Evolutionary conservation across 208 protist genomes (phyloP).

Genomic region (Leishmania major): DNA sequence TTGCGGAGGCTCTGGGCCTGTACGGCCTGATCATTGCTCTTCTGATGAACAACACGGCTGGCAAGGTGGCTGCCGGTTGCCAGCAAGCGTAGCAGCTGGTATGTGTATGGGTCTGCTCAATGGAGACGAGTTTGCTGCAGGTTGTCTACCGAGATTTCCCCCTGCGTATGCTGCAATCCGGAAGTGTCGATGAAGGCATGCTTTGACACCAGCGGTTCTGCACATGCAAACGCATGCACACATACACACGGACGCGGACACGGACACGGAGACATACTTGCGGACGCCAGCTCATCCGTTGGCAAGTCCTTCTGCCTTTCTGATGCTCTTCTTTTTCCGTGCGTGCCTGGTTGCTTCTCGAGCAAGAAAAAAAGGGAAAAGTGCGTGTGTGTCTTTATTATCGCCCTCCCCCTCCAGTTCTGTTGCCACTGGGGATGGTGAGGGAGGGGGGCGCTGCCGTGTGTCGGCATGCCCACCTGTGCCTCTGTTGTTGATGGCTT

Average conservation of each 20-base stretch:
- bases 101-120: neutral
- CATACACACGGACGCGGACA: neutral
- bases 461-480: neutral
- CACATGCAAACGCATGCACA: neutral
- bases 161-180: neutral
- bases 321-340: neutral
- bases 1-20: constrained; percentile 98
- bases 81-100: neutral
- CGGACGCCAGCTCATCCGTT: neutral
- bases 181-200: neutral
- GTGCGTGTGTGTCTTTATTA: neutral
- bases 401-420: neutral
- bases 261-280: neutral
- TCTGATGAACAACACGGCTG: constrained; percentile 91
- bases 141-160: neutral
- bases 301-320: neutral
- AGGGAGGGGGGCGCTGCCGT: neutral
- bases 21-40: constrained; percentile 99
- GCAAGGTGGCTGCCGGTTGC: constrained; percentile 44
- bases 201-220: neutral
- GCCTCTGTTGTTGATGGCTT: neutral
- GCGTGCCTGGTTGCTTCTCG: neutral
- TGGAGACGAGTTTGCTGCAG: neutral
- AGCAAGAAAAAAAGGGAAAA: neutral
- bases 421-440: neutral